Evolutionary conservation across 805 yeast genomes (phyloP), one percentile per base, ranked within the genome.

Genomic region (Hanseniaspora pseudoguilliermondii): DNA sequence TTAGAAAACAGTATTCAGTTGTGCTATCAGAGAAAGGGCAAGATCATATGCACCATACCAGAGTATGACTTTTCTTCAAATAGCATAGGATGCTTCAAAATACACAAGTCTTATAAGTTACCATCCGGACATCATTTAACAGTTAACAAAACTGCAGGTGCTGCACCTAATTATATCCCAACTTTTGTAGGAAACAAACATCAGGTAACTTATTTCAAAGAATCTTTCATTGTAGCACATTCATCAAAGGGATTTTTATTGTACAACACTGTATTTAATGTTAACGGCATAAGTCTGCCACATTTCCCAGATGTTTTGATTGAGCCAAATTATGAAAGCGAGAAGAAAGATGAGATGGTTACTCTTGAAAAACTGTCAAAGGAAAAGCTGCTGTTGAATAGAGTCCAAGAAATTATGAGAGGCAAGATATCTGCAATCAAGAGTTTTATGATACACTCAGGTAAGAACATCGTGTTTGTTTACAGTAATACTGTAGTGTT

Each of bases 401-500:
- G 71, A 32, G 71, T 71, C 49, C 70, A 71, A 32, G 69, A 75
- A 42, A 72, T 77, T 11, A 59, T 62, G 2, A 63, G 66, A 15
- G 63, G 61, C 40, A 62, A 70, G 60, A 63, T 69, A 1, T 70
- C 69, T 52, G 86, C 91, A 0, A 67, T 83, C 61, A 81, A 83
- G 2, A 81, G 84, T 75, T 82, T 77, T 64, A 79, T 79, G 62
- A 71, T 84, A n/a, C 66, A 73, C 9, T 78, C 79, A 49, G 72
- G 77, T 53, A 69, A 72, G 15, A 78, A 78, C 52, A 77, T 82
- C 54, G 67, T 85, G 15, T 65, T 85, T 47, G 83, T 85, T 39
- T 87, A 85, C 69, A 84, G 78, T 56, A 81, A 81, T 54, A 81
- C 83, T 61, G 88, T 86, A 4, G 71, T 86, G 2, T 81, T 81